phyloP scores from a whole-genome alignment of 306 rosid species.

The Hippophae gyantsensis region DNA sequence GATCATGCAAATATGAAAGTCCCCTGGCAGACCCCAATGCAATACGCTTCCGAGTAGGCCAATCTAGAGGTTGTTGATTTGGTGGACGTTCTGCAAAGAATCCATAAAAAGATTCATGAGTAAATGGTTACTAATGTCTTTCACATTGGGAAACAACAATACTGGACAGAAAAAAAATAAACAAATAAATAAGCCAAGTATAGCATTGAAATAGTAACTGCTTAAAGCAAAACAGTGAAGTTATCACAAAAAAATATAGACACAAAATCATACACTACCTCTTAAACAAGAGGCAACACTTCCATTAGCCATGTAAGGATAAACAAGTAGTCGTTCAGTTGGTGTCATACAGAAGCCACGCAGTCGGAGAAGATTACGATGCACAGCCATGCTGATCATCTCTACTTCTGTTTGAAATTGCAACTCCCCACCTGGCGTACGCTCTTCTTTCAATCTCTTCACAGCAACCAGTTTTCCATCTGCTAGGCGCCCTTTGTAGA shows the following conservation, averaged over 20 bases:
- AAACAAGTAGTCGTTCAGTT: slow-evolving; percentile 90
- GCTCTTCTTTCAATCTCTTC: slow-evolving; percentile 91
- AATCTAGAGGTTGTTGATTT: slow-evolving; percentile 80
- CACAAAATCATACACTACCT: slow-evolving; percentile 42
- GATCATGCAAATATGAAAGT: slow-evolving; percentile 93
- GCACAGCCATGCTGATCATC: slow-evolving; percentile 99
- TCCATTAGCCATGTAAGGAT: slow-evolving; percentile 98
- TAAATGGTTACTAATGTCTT: background rate
- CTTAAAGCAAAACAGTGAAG: too few species aligned
- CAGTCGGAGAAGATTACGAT: slow-evolving; percentile 86
- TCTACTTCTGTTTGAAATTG: slow-evolving; percentile 99
- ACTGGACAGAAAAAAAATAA: background rate
- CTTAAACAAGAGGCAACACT: slow-evolving; percentile 98
- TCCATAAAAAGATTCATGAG: slow-evolving; percentile 11
- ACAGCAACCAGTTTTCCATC: slow-evolving; percentile 94
- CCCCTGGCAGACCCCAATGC: slow-evolving; percentile 99
- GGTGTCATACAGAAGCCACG: slow-evolving; percentile 99
- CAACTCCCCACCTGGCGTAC: slow-evolving; percentile 98
- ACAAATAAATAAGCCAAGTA: background rate
- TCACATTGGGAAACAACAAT: background rate
- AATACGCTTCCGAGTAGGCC: slow-evolving; percentile 87
- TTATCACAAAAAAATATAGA: background rate
- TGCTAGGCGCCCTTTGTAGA: slow-evolving; percentile 93
- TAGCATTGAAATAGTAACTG: too few species aligned
- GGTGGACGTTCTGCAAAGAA: slow-evolving; percentile 70